Base-by-base conservation (phyloP, 306 rosid genomes). In the Citrullus colocynthis region DNA sequence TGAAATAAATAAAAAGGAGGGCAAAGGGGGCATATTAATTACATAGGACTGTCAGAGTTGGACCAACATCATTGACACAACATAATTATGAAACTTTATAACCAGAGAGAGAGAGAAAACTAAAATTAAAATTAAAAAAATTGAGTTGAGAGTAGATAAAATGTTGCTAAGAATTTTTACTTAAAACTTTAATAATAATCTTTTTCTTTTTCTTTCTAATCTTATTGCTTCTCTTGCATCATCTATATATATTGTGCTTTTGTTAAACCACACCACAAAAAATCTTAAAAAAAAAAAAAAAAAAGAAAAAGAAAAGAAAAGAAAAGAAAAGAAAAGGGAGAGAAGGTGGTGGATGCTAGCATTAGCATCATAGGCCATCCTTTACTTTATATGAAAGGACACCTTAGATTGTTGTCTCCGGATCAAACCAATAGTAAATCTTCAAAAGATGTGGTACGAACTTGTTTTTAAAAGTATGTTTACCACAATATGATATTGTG, bases 11-110 rank as follows among this genome's bases (percentile, higher is more conserved):
- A 18, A 16, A 4, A n/a, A 39, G 16, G 51, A 14, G 13, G 42
- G 45, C 5, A 63, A 65, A 10, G 4, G 32, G 52, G 34, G 52
- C 32, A 41, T 41, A 67, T 67, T 45, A 48, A 45, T 70, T 70
- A 70, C 76, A 70, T 70, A 70, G 6, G 58, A 45, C 57, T 42
- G 57, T 70, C 75, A 69, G 56, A 69, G 75, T 69, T 69, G 56
- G 75, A 45, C 76, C 76, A 70, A 45, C 41, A 6, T 69, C 56
- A 42, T 44, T 69, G 36, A 69, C 48, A n/a, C 49, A 67, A 67
- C 55, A 67, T 44, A 69, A 44, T 44, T 69, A 69, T 42, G 39
- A 45, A 70, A 21, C 37, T 70, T 39, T 41, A 73, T 15, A 73
- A 5, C 14, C 6, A 48, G 9, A 51, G 16, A 70, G 55, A 42